Evolutionary conservation across 352 stramenopile genomes (phyloP).

Genomic region (Phytophthora idaei): DNA sequence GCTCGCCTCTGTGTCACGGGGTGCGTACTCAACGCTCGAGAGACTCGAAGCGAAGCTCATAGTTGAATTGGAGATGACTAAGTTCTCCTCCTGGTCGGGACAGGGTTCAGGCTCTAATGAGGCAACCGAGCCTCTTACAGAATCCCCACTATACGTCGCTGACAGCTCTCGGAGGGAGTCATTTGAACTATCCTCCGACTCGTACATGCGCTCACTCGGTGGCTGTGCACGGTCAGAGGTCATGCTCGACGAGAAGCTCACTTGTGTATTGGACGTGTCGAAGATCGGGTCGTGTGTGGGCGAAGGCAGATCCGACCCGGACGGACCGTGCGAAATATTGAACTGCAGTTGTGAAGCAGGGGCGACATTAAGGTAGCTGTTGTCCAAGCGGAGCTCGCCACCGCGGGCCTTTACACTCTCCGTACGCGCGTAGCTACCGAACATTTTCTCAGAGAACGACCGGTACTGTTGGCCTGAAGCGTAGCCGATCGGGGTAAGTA

Average conservation of each 20-base stretch:
- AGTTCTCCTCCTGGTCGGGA: not conserved
- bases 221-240: constrained; percentile 21
- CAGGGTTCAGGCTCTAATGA: constrained; percentile 9
- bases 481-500: constrained; percentile 9
- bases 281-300: constrained; percentile 15
- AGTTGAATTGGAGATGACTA: constrained; percentile 15
- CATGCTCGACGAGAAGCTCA: constrained; percentile 40
- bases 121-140: constrained; percentile 2
- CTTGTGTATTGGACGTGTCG: constrained; percentile 29
- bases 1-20: constrained; percentile 41
- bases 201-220: constrained; percentile 9
- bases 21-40: constrained; percentile 32
- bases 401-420: constrained; percentile 2
- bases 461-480: constrained; percentile 13
- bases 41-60: constrained; percentile 37
- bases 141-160: constrained; percentile 15
- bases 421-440: not conserved
- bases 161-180: constrained; percentile 18
- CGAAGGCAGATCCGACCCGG: constrained; percentile 6
- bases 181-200: constrained; percentile 14
- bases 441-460: constrained; percentile 6
- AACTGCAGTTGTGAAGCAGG: constrained; percentile 8
- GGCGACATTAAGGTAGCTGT: not conserved
- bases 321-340: constrained; percentile 11
- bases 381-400: not conserved